These are phyloP conservation scores for Eimeria falciformis DNA, from an alignment of 169 alveolate genomes.

Conservation along the genomic window DNA sequence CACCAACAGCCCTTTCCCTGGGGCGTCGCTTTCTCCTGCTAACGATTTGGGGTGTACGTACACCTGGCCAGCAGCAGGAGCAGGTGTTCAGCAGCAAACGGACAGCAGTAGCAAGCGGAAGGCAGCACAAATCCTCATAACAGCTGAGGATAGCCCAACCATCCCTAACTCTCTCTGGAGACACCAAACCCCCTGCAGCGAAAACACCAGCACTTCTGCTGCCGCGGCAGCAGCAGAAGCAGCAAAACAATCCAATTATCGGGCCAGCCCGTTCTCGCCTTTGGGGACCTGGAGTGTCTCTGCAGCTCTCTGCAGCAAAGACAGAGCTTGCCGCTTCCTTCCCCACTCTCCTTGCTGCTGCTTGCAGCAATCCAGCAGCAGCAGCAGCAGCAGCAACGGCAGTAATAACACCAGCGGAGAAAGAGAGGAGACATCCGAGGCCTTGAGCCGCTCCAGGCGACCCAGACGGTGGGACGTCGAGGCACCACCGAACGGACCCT, in stretches of 20 bases:
- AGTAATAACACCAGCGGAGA: neutral
- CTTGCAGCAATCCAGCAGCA: slow-evolving; percentile 19
- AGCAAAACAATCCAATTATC: neutral
- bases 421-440: neutral
- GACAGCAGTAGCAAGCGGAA: slow-evolving; percentile 40
- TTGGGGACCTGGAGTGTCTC: slow-evolving; percentile 29
- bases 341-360: slow-evolving; percentile 47
- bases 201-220: slow-evolving; percentile 4
- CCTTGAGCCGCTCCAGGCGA: slow-evolving; percentile 14
- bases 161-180: neutral
- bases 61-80: neutral
- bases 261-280: slow-evolving; percentile 46
- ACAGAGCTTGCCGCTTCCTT: neutral
- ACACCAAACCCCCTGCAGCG: neutral
- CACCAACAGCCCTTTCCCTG: neutral
- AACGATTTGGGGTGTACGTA: neutral
- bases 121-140: slow-evolving; percentile 8
- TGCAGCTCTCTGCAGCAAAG: slow-evolving; percentile 46
- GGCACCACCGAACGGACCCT: slow-evolving; percentile 17
- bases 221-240: slow-evolving; percentile 31
- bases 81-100: neutral
- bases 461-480: slow-evolving; percentile 63
- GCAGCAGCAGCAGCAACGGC: slow-evolving; percentile 32
- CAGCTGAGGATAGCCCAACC: slow-evolving; percentile 43
- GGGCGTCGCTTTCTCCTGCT: neutral